Base-by-base conservation (phyloP, 23 red algal species). In the Pyropia haitanensis region DNA sequence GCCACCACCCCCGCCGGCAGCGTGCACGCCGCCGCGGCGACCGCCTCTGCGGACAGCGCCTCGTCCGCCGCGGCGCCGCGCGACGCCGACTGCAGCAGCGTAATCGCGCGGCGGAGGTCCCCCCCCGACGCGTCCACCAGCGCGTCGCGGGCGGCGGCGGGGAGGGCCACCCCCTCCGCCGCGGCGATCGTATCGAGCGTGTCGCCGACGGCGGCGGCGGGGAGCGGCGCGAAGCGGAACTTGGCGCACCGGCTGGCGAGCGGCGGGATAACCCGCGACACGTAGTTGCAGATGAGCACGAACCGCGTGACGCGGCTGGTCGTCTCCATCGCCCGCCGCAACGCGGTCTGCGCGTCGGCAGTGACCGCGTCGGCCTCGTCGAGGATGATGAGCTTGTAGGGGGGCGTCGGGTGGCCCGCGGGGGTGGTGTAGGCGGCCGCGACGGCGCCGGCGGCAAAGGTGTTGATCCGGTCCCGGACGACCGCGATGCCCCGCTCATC, bases 321-420 rank as follows among this genome's bases (percentile, higher is more conserved):
- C 21, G 52, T 55, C 51, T 96, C 92, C 78, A 96, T 96, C 5
- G 92, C 90, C 70, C 92, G 76, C 55, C 92, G 79, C 63, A 96
- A 67, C 7, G 92, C 92, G 27, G 92, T 96, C 61, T 96, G 92
- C n/a, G 92, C 92, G 58, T 96, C 92, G 5, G 60, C 60, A 8
- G 92, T 96, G 60, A 96, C 79, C n/a, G 84, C 83, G 80, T 96
- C 92, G 20, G 92, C 92, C 68, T 96, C 92, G 60, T 96, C 92
- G 26, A 96, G 62, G 22, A 96, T 82, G 49, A 96, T 76, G 22
- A 96, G 28, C 59, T 96, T 96, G 68, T 80, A 96, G 14, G 78
- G 64, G 14, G 92, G 84, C 50, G 69, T 68, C 21, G 66, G 70
- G 27, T 64, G 70, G 19, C 80, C 72, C 62, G 59, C 59, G 16